phyloP scores from a whole-genome alignment of 176 grass and related monocot species.

The Oryza australiensis region DNA sequence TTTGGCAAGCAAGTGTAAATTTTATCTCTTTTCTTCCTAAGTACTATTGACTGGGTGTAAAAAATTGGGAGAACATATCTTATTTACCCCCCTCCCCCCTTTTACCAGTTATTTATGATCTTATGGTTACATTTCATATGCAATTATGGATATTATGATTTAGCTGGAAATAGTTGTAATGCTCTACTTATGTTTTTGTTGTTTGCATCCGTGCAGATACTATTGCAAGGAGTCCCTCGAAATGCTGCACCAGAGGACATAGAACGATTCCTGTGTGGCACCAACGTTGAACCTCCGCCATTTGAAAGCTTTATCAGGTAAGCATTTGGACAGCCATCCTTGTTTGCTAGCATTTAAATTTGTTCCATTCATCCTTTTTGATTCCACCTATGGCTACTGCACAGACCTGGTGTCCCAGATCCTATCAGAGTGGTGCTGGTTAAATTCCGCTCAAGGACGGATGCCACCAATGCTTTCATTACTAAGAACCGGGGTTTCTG shows the following conservation, averaged over 20 bases:
- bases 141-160: slow-evolving; percentile 10
- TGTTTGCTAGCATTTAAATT: slow-evolving; percentile 19
- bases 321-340: not conserved
- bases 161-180: slow-evolving; percentile 5
- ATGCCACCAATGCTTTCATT: slow-evolving; percentile 66
- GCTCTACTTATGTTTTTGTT: not conserved
- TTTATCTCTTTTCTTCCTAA: not conserved
- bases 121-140: not conserved
- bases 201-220: slow-evolving; percentile 39
- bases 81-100: not conserved
- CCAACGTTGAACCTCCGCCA: slow-evolving; percentile 61
- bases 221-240: slow-evolving; percentile 82
- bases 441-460: slow-evolving; percentile 57
- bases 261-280: slow-evolving; percentile 80
- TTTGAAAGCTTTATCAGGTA: slow-evolving; percentile 68
- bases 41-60: slow-evolving; percentile 7
- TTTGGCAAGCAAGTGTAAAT: not conserved
- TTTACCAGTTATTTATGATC: not conserved
- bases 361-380: slow-evolving; percentile 5
- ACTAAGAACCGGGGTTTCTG: slow-evolving; percentile 84
- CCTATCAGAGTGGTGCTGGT: slow-evolving; percentile 63
- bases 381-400: slow-evolving; percentile 16
- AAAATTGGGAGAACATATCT: not conserved
- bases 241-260: slow-evolving; percentile 68
- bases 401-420: slow-evolving; percentile 58